phyloP scores from a whole-genome alignment of 345 rosid genomes.

The Moricandia arvensis region DNA sequence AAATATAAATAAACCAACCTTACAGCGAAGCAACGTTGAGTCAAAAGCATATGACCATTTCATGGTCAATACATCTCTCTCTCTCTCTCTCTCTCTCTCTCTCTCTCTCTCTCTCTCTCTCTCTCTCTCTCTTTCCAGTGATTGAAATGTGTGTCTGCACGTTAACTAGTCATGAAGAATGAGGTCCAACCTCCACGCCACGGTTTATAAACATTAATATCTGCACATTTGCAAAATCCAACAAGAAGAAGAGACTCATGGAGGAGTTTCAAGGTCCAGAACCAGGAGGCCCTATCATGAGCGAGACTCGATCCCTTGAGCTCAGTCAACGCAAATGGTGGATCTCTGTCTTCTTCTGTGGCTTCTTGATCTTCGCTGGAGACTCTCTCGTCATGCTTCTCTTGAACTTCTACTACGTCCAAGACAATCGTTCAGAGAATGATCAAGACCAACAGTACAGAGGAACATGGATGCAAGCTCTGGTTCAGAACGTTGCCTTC shows the following conservation, averaged over 20 bases:
- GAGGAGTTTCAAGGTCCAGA: constrained; percentile 23
- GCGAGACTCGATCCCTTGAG: constrained; percentile 12
- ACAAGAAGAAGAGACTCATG: constrained; percentile 23
- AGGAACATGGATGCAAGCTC: constrained; percentile 42
- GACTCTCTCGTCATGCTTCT: constrained; percentile 34
- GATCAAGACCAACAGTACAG: constrained; percentile 21
- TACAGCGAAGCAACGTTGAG: constrained; percentile 19
- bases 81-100: too few relatives aligned
- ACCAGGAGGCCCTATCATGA: constrained; percentile 1
- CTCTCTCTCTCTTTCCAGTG: constrained; percentile 9
- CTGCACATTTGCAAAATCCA: neutral
- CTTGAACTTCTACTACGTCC: constrained; percentile 34
- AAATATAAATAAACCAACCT: neutral
- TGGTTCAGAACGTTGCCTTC: constrained; percentile 35
- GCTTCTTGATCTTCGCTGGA: constrained; percentile 30
- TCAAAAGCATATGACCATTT: constrained; percentile 31
- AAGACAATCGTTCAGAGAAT: constrained; percentile 24
- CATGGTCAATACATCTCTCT: constrained; percentile 21
- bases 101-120: too few relatives aligned
- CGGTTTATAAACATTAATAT: neutral
- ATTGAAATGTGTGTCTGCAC: constrained; percentile 31
- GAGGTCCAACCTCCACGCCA: constrained; percentile 12
- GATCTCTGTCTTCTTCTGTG: constrained; percentile 28
- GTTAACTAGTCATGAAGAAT: constrained; percentile 27
- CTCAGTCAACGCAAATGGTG: constrained; percentile 34